Evolutionary conservation across 805 yeast species (phyloP), one percentile per base, ranked within the genome.

Genomic region (Cephaloascus albidus): DNA sequence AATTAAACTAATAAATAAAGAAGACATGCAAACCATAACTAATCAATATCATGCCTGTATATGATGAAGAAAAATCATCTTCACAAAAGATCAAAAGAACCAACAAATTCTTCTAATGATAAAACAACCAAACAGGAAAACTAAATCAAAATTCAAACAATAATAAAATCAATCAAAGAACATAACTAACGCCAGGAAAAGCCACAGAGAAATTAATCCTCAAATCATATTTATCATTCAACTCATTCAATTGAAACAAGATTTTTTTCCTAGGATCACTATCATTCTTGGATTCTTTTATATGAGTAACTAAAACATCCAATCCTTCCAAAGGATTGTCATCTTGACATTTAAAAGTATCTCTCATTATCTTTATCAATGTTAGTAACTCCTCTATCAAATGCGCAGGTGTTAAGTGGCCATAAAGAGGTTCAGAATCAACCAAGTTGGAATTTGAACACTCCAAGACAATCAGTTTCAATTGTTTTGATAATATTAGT

Each of bases 391-490:
- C 95, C 4, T 60, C 51, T 10, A 84, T 67, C 20, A 88, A 56
- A 46, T 72, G 70, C 2, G 55, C 48, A 3, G 96, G 95, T 10
- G 83, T 79, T 58, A 88, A 53, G 58, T 88, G 97, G 2, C 97
- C 97, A 54, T 76, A 88, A 19, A 86, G 51, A 2, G 74, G 70
- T 4, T 68, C 66, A 8, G 62, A 57, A 1, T 65, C 61, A 10
- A 62, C 58, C 6, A 12, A 23, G 43, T 67, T 65, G 2, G 68
- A 50, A 4, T 76, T 72, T 1, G 95, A 85, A 52, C 97, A 88
- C 55, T 88, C 97, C 18, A 89, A 72, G 14, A 87, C 56, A 1
- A 88, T 71, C 0, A 78, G 76, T 17, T 57, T 62, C 35, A 88
- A 58, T 12, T 56, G 42, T 3, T 61, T 55, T 3, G 58, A 36